phyloP scores from a whole-genome alignment of 192 early-diverging fungal genomes.

The Coemansia sp. region DNA sequence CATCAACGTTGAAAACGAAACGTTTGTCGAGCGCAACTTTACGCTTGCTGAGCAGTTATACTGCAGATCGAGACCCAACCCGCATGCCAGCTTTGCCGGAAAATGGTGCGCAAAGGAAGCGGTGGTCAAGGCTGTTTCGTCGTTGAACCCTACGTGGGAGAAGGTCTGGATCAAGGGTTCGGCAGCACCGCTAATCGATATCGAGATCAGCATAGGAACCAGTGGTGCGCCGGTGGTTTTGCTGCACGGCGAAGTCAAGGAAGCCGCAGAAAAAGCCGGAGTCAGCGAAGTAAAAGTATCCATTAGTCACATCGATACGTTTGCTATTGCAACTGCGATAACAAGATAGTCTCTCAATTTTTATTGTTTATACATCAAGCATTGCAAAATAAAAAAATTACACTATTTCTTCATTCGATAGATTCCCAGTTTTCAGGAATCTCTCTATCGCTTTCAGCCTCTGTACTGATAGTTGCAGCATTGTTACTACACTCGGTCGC shows the following conservation, averaged over 20 bases:
- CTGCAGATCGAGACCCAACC: constrained; percentile 69
- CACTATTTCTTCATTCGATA: not conserved
- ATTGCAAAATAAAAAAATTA: no score
- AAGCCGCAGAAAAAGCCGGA: constrained; percentile 67
- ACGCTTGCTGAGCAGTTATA: constrained; percentile 77
- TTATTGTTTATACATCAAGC: no score
- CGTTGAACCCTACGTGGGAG: constrained; percentile 47
- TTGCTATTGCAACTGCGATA: constrained; percentile 88
- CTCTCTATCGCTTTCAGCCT: constrained; percentile 1
- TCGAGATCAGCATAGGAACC: constrained; percentile 72
- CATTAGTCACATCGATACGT: constrained; percentile 88
- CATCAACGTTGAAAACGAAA: constrained; percentile 78
- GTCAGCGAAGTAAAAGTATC: constrained; percentile 80
- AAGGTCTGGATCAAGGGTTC: constrained; percentile 77
- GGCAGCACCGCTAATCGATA: constrained; percentile 85
- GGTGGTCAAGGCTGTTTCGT: constrained; percentile 89
- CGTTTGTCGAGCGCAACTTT: constrained; percentile 91
- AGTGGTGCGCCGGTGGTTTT: constrained; percentile 79
- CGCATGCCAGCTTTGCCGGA: constrained; percentile 85
- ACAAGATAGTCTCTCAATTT: constrained; percentile 23
- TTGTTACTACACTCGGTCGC: not conserved
- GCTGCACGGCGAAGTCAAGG: constrained; percentile 80
- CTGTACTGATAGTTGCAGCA: not conserved
- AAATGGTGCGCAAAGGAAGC: constrained; percentile 97
- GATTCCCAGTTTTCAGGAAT: constrained; percentile 51